Evolutionary conservation across 208 protist species (phyloP), one percentile per base, ranked within the genome.

Genomic region (Leishmania aethiopica): DNA sequence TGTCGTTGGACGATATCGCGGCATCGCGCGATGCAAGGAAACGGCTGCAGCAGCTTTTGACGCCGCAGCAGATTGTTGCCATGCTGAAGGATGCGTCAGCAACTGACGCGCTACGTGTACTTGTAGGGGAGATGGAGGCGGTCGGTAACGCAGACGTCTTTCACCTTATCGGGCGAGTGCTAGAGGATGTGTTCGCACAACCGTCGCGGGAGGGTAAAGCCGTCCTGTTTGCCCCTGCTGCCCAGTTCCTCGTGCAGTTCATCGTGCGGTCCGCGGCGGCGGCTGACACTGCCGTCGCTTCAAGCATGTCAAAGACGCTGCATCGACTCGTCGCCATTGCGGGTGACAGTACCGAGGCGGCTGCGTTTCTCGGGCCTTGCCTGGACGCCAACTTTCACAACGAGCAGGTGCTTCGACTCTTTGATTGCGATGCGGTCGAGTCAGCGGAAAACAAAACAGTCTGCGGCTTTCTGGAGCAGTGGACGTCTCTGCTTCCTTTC

Each of bases 341-440:
- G 47, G 40, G 84, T 40, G 76, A 76, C 80, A 45, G 40, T 47
- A 0, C 81, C 35, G 77, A 47, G 28, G 37, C 59, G 17, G 1
- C 55, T 32, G 83, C 77, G 6, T 22, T 71, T 35, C 49, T 94
- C 7, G 89, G 89, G 19, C 69, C 72, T 10, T 62, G 92, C 42
- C 59, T 95, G 28, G 87, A 92, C 32, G 62, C 75, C 7, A 59
- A 78, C 28, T 85, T 96, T 32, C 78, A 80, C 59, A 90, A 79
- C 64, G 92, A 94, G 53, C 75, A 79, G 25, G 75, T 95, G 25
- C 87, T 96, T 51, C 89, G 94, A 0, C 86, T 95, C 13, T 93
- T 97, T 83, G 89, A 96, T 83, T 93, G 90, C 79, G 89, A 96
- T 53, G 69, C 80, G 0, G 78, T 88, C 1, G 89, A 94, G 59